Base-by-base conservation (phyloP, 2,329 filamentous ascomycete species). In the Fusarium palustre region DNA sequence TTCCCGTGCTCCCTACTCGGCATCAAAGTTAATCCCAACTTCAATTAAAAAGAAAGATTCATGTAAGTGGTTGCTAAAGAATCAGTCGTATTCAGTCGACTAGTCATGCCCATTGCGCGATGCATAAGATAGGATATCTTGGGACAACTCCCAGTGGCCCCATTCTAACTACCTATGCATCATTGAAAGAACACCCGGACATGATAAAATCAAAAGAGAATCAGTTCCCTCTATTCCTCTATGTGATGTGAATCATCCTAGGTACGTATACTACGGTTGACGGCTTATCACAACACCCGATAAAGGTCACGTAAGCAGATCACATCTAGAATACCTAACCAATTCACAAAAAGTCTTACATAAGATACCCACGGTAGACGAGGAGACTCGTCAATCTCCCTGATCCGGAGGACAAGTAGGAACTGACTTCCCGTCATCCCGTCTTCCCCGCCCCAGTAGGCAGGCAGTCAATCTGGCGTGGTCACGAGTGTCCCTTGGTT, bases 351-450 rank as follows among this genome's bases (percentile, higher is more conserved):
- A 33, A 2, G 22, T 15, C 25, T 63, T 38, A 13, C 30, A 33
- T 33, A 33, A 33, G 16, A 33, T 2, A 30, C 28, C 28, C 11
- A 30, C 28, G 2, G 10, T 30, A 30, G 28, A 30, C 9, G 10
- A 11, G 11, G 10, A 30, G 28, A 30, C 28, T 10, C 28, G 10
- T 33, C 13, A 33, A 7, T 55, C 15, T 61, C 47, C 47, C 48
- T 41, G 13, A 54, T 31, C 12, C 22, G 31, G 16, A 25, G 9
- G 49, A 28, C 36, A 56, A 63, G 49, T 20, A 38, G 46, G 15
- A 33, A 52, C 49, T 47, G 33, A 62, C 43, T 9, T 20, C 59
- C 16, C 47, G 18, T 12, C 58, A 41, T 38, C 61, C 62, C 53
- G 46, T 42, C 18, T 52, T 30, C 48, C 48, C 48, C 48, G 22